phyloP scores from a whole-genome alignment of 495 filamentous ascomycete genomes.

The Daldinia caldariorum region DNA sequence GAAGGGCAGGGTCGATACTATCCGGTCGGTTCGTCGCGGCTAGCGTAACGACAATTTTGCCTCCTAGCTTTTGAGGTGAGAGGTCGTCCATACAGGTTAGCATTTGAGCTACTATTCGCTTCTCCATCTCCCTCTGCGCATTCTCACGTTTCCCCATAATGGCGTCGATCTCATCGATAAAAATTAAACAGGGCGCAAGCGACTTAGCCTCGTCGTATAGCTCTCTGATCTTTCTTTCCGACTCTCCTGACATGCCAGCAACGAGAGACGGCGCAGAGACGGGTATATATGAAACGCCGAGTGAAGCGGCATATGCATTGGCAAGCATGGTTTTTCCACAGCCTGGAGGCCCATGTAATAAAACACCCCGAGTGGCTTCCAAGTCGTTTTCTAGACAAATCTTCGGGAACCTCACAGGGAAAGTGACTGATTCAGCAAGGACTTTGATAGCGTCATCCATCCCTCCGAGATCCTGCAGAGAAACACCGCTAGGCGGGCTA shows the following conservation, averaged over 20 bases:
- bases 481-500: conserved; percentile 77
- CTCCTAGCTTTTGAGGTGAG: conserved; percentile 67
- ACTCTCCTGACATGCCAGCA: conserved; percentile 95
- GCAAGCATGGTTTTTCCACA: conserved; percentile 97
- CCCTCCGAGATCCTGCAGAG: conserved; percentile 84
- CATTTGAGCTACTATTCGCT: conserved; percentile 92
- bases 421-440: conserved; percentile 81
- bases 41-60: conserved; percentile 91
- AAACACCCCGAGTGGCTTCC: conserved; percentile 84
- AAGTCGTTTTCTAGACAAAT: conserved; percentile 66
- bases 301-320: conserved; percentile 85
- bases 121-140: conserved; percentile 97
- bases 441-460: conserved; percentile 80
- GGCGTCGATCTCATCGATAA: conserved; percentile 96
- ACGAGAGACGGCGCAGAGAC: conserved; percentile 90
- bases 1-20: conserved; percentile 84
- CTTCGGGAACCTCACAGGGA: conserved; percentile 75
- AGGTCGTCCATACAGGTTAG: conserved; percentile 89
- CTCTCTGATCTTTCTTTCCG: conserved; percentile 92
- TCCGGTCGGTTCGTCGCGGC: conserved; percentile 95
- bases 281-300: conserved; percentile 87
- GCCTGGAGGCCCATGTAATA: conserved; percentile 91
- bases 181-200: conserved; percentile 89
- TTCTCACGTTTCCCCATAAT: conserved; percentile 95
- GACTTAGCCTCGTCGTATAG: conserved; percentile 89